These are phyloP conservation scores for Rhizopogon roseolus DNA, from an alignment of 768 basidiomycete species.

Conservation along the genomic window DNA sequence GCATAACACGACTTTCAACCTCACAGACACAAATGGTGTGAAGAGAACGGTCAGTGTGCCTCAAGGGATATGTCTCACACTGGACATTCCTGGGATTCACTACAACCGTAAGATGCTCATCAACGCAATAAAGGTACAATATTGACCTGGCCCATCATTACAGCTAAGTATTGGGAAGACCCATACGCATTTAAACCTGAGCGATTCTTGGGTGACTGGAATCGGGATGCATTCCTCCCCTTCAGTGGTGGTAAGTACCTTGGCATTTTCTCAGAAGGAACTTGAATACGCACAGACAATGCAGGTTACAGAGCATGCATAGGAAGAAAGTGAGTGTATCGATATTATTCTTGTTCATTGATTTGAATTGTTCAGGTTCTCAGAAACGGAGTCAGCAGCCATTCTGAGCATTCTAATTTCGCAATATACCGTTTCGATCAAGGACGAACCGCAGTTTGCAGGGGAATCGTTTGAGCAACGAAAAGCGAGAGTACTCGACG, in stretches of 20 bases:
- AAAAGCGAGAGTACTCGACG: conserved; percentile 35
- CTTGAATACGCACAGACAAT: conserved; percentile 4
- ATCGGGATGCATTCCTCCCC: conserved; percentile 49
- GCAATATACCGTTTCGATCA: conserved; percentile 42
- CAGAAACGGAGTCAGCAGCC: conserved; percentile 49
- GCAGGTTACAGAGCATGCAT: conserved; percentile 38
- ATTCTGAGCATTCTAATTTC: conserved; percentile 45
- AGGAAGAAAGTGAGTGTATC: conserved; percentile 33
- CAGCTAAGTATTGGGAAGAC: conserved; percentile 31
- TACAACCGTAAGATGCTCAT: conserved; percentile 40
- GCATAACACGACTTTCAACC: conserved; percentile 39
- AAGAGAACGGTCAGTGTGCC: conserved; percentile 36
- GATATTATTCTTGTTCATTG: not conserved
- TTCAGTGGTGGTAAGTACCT: conserved; percentile 40
- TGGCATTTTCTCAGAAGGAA: not conserved
- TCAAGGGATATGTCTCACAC: conserved; percentile 32
- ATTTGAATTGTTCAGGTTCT: conserved; percentile 32
- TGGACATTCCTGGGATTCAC: conserved; percentile 39
- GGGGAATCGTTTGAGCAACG: conserved; percentile 42
- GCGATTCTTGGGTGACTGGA: conserved; percentile 51
- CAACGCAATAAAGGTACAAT: not conserved
- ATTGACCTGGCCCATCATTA: too few species aligned
- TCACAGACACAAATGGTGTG: conserved; percentile 31
- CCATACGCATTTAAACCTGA: conserved; percentile 32
- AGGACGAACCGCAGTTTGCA: conserved; percentile 46